Base-by-base conservation (phyloP, 2,329 filamentous ascomycete genomes). In the Beauveria sp. region DNA sequence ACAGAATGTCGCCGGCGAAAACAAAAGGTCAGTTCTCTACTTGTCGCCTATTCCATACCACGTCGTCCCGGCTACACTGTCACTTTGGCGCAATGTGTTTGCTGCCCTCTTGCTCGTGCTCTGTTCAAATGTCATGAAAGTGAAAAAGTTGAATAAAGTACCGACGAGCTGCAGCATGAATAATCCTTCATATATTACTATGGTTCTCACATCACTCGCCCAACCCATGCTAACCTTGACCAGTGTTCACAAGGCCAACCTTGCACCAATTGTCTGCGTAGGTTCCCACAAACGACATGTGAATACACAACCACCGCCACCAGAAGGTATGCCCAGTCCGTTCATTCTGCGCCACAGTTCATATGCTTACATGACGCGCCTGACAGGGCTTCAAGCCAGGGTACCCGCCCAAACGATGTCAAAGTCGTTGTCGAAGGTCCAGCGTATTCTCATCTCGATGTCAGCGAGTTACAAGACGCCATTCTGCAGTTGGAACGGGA, bases 211-310 rank as follows among this genome's bases (percentile, higher is more conserved):
- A 37, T 16, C 12, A 37, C 14, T 14, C 34, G 12, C 12, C 30
- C 12, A 37, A 37, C 30, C 34, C 47, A 5, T 54, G 56, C 55
- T 53, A 18, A 55, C 53, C 53, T 46, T 26, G 4, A 62, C 43
- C 63, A 83, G 80, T 84, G 81, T 67, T 80, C 81, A 65, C 79
- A 82, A 65, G 76, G 77, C 28, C 79, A 80, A 34, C 81, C 81
- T 16, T 83, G 81, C 69, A 77, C 76, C 48, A 82, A 83, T 66
- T 84, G 81, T 64, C 71, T 75, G 26, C 77, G 80, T 43, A 75
- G 80, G 34, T 83, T 80, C 63, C 81, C 81, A 0, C 78, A 77
- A 57, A 80, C 80, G 1, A 66, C 71, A 7, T 84, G 81, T 67
- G 75, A 80, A 64, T 84, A 84, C 61, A 68, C 62, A 30, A 59